Conservation (phyloP, 768 basidiomycete genomes). For the Clathrus columnatus region DNA sequence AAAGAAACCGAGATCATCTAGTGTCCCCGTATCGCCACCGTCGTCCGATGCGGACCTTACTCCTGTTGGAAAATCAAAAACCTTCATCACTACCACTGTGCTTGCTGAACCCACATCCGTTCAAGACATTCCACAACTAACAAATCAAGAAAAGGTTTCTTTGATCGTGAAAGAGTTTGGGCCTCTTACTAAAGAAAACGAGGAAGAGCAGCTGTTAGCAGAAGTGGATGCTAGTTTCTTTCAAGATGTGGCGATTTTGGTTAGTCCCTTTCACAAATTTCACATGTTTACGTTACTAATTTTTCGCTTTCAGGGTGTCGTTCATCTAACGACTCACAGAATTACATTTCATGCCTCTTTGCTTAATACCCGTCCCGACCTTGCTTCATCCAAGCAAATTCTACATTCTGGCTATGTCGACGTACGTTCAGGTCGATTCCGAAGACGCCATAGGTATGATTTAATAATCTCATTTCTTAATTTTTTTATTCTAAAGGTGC, state of each 20-base stretch:
- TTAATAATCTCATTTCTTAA: not conserved
- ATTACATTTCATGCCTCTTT: conserved; percentile 58
- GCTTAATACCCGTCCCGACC: conserved; percentile 31
- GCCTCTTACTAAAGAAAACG: conserved; percentile 32
- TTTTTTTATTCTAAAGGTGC: conserved; percentile 1
- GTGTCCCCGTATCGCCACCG: not conserved
- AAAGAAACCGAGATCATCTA: not conserved
- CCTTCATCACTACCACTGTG: not conserved
- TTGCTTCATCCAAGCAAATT: conserved; percentile 24
- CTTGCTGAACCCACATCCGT: not conserved
- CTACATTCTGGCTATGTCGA: conserved; percentile 44
- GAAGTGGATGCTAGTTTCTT: conserved; percentile 46
- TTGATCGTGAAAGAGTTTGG: conserved; percentile 54
- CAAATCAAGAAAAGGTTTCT: conserved; percentile 38
- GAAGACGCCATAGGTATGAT: conserved; percentile 31
- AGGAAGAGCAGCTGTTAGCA: conserved; percentile 39
- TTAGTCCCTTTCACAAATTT: conserved; percentile 21
- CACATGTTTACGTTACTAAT: conserved; percentile 6
- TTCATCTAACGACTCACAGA: conserved; percentile 59
- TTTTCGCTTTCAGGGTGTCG: conserved; percentile 33
- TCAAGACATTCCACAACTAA: conserved; percentile 23
- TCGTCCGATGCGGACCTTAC: too few relatives aligned
- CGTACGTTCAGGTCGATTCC: conserved; percentile 30
- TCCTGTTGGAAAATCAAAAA: too few relatives aligned
- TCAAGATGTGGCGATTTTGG: conserved; percentile 41